phyloP scores from a whole-genome alignment of 1,284 basidiomycete species.

The Cystobasidiaceae sp. region DNA sequence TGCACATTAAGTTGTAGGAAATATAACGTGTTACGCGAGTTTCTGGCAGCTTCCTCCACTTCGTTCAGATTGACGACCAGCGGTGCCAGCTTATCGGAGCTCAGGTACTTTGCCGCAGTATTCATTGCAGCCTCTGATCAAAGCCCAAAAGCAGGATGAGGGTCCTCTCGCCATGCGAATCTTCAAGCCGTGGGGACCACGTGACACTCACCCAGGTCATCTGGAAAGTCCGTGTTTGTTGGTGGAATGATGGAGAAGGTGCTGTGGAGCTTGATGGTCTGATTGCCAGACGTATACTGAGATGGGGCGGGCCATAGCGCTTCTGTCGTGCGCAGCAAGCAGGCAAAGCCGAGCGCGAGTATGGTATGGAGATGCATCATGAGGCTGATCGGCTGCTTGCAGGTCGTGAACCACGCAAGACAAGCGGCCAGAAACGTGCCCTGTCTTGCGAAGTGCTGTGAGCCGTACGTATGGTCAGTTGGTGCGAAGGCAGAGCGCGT shows the following conservation, averaged over 20 bases:
- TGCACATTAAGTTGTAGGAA: background rate
- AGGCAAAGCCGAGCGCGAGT: background rate
- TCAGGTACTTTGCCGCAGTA: background rate
- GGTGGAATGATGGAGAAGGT: background rate
- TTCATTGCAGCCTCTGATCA: background rate
- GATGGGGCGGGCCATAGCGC: slow-evolving; percentile 4
- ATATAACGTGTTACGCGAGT: background rate
- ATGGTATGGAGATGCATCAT: too few relatives aligned
- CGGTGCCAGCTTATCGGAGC: background rate
- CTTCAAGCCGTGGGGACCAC: too few relatives aligned
- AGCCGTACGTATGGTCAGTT: too few relatives aligned
- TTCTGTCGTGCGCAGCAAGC: background rate
- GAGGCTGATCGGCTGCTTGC: too few relatives aligned
- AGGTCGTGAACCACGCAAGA: too few relatives aligned
- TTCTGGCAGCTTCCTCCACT: background rate
- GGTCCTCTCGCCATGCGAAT: too few relatives aligned
- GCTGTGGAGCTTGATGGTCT: background rate
- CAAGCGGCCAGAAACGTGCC: too few relatives aligned
- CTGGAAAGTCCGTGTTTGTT: background rate
- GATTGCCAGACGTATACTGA: background rate
- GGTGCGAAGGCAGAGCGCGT: too few relatives aligned
- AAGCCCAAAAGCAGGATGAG: too few relatives aligned
- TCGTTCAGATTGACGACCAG: background rate
- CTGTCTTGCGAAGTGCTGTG: too few relatives aligned
- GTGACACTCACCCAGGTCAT: slow-evolving; percentile 4